Conservation (phyloP, 495 filamentous ascomycete genomes). For the Hypoxylon rickii region DNA sequence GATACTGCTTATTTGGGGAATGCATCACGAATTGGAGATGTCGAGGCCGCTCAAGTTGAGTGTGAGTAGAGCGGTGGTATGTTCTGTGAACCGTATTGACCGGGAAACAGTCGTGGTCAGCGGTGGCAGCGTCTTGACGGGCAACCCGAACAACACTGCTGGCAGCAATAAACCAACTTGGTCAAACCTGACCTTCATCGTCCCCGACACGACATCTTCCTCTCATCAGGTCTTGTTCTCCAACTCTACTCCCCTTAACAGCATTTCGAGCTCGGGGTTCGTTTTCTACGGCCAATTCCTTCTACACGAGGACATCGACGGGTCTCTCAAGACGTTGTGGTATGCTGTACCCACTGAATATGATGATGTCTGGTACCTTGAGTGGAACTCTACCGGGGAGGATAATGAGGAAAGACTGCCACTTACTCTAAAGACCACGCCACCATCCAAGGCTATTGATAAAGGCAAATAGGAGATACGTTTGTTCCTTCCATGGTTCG, state of each 20-base stretch:
- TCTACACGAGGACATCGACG: conserved; percentile 34
- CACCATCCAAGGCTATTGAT: conserved; percentile 26
- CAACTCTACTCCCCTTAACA: conserved; percentile 18
- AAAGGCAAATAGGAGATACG: neutral
- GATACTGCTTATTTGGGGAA: conserved; percentile 32
- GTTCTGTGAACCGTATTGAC: neutral
- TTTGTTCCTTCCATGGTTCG: too few relatives aligned
- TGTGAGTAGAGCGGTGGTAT: conserved; percentile 7
- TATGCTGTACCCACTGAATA: conserved; percentile 31
- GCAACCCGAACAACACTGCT: conserved; percentile 35
- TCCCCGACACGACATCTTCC: conserved; percentile 26
- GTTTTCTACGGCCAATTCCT: conserved; percentile 43
- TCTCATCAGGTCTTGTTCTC: conserved; percentile 30
- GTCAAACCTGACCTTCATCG: conserved; percentile 33
- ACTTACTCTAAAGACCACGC: conserved; percentile 35
- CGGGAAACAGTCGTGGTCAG: conserved; percentile 2
- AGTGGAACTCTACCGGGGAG: conserved; percentile 41
- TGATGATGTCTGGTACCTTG: conserved; percentile 36
- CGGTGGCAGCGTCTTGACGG: conserved; percentile 28
- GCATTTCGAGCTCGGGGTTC: conserved; percentile 35
- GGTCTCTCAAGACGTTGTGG: conserved; percentile 39
- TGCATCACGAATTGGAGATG: conserved; percentile 1
- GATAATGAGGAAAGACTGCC: conserved; percentile 24
- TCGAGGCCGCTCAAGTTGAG: conserved; percentile 26
- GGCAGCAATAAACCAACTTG: conserved; percentile 16